These are phyloP conservation scores for Priceomyces castillae DNA, from an alignment of 805 yeast genomes.

Conservation along the genomic window DNA sequence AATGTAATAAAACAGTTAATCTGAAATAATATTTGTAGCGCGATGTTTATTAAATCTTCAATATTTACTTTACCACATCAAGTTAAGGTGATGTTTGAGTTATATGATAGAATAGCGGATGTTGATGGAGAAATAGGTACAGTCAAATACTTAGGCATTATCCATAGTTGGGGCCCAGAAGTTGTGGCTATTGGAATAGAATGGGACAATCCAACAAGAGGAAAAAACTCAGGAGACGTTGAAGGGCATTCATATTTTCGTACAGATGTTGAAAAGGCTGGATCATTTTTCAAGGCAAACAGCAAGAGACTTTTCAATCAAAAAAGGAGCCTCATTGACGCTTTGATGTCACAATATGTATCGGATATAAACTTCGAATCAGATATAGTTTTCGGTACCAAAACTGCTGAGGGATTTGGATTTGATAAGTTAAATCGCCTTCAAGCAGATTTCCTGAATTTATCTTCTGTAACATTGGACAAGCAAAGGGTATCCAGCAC, in stretches of 20 bases:
- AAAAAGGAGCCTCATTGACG: constrained; percentile 40
- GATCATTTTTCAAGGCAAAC: constrained; percentile 58
- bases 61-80: constrained; percentile 1
- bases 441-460: constrained; percentile 44
- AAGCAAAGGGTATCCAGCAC: constrained; percentile 32
- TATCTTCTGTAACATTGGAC: constrained; percentile 52
- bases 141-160: constrained; percentile 55
- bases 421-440: constrained; percentile 52
- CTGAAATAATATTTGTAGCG: not conserved
- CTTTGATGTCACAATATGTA: constrained; percentile 51
- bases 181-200: constrained; percentile 69
- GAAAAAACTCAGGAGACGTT: constrained; percentile 67
- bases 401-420: constrained; percentile 62
- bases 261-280: constrained; percentile 40
- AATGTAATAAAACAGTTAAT: not conserved
- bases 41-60: not conserved
- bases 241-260: constrained; percentile 57
- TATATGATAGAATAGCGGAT: constrained; percentile 22
- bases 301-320: constrained; percentile 29
- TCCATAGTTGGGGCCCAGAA: constrained; percentile 55
- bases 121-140: constrained; percentile 56
- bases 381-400: constrained; percentile 49
- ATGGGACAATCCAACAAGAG: constrained; percentile 74
- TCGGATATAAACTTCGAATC: constrained; percentile 11
- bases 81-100: constrained; percentile 1